phyloP scores from a whole-genome alignment of 2,329 filamentous ascomycete species.

The Fusarium sacchari region DNA sequence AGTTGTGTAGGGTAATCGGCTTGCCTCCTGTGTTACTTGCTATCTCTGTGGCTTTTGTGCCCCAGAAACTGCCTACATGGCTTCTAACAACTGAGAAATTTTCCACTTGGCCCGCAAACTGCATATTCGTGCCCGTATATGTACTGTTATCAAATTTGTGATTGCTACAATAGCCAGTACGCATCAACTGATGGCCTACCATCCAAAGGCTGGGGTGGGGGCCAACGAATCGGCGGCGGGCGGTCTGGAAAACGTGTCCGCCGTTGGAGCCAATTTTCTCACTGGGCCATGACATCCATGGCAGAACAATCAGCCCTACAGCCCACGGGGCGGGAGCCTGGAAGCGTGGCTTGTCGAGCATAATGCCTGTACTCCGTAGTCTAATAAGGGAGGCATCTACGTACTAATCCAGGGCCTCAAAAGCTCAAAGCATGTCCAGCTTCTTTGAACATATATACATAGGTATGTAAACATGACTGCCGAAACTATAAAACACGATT shows the following conservation, averaged over 20 bases:
- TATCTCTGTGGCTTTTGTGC: constrained; percentile 34
- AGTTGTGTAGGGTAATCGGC: constrained; percentile 40
- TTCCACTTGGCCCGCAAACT: constrained; percentile 18
- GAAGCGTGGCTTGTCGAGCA: background rate
- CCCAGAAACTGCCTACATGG: constrained; percentile 30
- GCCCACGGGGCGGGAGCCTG: constrained; percentile 11
- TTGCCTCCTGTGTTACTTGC: constrained; percentile 42
- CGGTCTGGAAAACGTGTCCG: constrained; percentile 26
- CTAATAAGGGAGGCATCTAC: background rate
- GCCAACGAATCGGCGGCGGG: constrained; percentile 16
- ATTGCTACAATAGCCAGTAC: background rate
- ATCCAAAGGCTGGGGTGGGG: constrained; percentile 12
- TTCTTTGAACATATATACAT: background rate
- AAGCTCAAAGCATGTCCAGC: background rate
- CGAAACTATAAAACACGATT: background rate
- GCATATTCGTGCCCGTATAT: constrained; percentile 4
- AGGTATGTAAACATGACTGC: background rate
- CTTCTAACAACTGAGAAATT: constrained; percentile 41
- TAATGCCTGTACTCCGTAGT: background rate
- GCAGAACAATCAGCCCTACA: constrained; percentile 38
- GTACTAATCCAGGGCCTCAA: background rate
- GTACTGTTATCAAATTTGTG: background rate
- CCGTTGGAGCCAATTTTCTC: constrained; percentile 15
- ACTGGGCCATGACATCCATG: background rate
- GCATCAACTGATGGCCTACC: constrained; percentile 1